phyloP scores from a whole-genome alignment of 2,329 filamentous ascomycete genomes.

The Beauveria bassiana region DNA sequence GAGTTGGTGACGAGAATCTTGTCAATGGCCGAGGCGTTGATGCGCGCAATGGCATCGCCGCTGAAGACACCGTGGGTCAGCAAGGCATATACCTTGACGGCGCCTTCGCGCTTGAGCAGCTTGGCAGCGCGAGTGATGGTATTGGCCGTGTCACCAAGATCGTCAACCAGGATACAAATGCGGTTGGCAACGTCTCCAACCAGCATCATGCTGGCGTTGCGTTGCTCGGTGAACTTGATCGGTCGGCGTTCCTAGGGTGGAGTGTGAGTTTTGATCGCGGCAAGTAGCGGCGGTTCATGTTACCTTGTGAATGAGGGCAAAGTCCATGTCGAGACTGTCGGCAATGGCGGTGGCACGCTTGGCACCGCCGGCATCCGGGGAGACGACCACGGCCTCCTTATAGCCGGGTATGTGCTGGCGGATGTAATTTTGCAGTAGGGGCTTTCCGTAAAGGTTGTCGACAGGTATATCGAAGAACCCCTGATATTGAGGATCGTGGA shows the following conservation, averaged over 20 bases:
- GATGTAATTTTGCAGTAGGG: slow-evolving; percentile 62
- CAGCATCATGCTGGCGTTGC: slow-evolving; percentile 93
- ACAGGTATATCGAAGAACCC: slow-evolving; percentile 99
- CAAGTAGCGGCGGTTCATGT: slow-evolving; percentile 10
- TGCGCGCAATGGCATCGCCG: slow-evolving; percentile 86
- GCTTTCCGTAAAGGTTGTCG: slow-evolving; percentile 88
- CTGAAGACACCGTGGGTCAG: slow-evolving; percentile 93
- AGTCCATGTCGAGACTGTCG: slow-evolving; percentile 86
- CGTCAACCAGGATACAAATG: slow-evolving; percentile 85
- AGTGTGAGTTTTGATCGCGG: slow-evolving; percentile 16
- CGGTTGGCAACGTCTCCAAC: slow-evolving; percentile 78
- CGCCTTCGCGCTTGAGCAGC: slow-evolving; percentile 91
- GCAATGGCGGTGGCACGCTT: slow-evolving; percentile 95
- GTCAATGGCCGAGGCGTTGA: slow-evolving; percentile 88
- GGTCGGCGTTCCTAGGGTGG: slow-evolving; percentile 69
- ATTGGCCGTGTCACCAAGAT: slow-evolving; percentile 91
- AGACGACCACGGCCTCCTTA: slow-evolving; percentile 84
- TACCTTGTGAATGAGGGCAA: slow-evolving; percentile 95
- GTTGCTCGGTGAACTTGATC: slow-evolving; percentile 77
- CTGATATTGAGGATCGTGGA: slow-evolving; percentile 94
- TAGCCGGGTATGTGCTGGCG: slow-evolving; percentile 78
- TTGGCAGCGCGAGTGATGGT: slow-evolving; percentile 95
- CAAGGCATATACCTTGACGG: slow-evolving; percentile 82
- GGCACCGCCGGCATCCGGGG: slow-evolving; percentile 90
- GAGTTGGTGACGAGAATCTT: slow-evolving; percentile 94